These are phyloP conservation scores for Actinomortierella wolfii DNA, from an alignment of 371 early-diverging fungal species.

Conservation along the genomic window DNA sequence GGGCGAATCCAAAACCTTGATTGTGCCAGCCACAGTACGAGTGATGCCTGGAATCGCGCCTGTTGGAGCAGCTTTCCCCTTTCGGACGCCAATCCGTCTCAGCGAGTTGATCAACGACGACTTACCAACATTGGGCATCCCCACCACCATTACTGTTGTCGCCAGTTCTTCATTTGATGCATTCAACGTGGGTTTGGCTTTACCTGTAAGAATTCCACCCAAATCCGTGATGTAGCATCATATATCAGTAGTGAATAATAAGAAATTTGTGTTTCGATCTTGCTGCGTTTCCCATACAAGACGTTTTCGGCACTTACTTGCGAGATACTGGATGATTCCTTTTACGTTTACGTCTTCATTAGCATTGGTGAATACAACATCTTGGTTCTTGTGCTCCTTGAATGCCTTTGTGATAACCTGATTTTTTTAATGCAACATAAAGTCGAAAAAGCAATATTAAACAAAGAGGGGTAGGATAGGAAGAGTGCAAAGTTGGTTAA, in stretches of 20 bases:
- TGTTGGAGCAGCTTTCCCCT: slow-evolving; percentile 81
- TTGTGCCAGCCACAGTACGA: slow-evolving; percentile 74
- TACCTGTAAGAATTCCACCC: slow-evolving; percentile 23
- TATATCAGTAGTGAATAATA: no score
- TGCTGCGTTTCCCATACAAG: no score
- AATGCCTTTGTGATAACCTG: slow-evolving; percentile 58
- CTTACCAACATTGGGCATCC: slow-evolving; percentile 97
- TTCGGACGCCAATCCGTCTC: slow-evolving; percentile 70
- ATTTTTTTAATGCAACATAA: no score
- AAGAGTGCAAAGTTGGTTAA: no score
- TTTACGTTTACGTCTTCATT: slow-evolving; percentile 65
- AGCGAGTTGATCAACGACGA: slow-evolving; percentile 90
- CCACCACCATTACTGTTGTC: slow-evolving; percentile 82
- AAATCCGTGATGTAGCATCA: no score
- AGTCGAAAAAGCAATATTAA: no score
- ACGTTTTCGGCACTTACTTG: slow-evolving; percentile 37
- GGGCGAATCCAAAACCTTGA: slow-evolving; percentile 88
- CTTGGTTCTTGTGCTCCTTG: slow-evolving; percentile 53
- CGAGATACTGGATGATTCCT: slow-evolving; percentile 65
- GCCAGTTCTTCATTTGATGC: slow-evolving; percentile 38
- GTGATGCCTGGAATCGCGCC: slow-evolving; percentile 93
- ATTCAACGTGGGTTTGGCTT: slow-evolving; percentile 32
- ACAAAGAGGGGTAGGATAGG: no score
- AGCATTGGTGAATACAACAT: slow-evolving; percentile 77
- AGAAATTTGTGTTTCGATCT: no score